phyloP scores from a whole-genome alignment of 352 stramenopile species.

The Hyaloperonospora brassicae region DNA sequence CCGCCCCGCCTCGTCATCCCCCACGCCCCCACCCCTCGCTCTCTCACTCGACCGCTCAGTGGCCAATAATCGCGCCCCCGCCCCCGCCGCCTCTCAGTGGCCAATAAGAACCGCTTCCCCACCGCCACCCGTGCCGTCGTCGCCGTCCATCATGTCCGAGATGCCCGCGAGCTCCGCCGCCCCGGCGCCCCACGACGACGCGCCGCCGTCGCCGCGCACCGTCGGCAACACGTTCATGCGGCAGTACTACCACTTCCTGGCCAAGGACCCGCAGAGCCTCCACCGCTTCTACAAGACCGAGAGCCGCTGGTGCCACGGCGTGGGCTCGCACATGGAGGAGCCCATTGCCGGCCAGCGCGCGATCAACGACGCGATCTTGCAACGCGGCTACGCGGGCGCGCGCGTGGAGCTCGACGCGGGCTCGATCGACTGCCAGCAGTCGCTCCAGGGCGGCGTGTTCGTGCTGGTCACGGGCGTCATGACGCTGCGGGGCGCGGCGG shows the following conservation, averaged over 20 bases:
- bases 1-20: too few relatives aligned
- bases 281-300: conserved; percentile 87
- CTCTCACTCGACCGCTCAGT: too few relatives aligned
- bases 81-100: too few relatives aligned
- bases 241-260: conserved; percentile 86
- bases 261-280: conserved; percentile 74
- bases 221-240: conserved; percentile 85
- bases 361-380: conserved; percentile 81
- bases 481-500: conserved; percentile 43
- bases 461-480: conserved; percentile 85
- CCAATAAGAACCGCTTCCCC: too few relatives aligned
- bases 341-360: conserved; percentile 63
- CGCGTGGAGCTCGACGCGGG: conserved; percentile 74
- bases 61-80: too few relatives aligned
- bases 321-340: conserved; percentile 76
- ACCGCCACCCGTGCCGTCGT: too few relatives aligned
- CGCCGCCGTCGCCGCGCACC: conserved; percentile 42
- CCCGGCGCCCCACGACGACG: conserved; percentile 24
- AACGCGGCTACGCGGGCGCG: conserved; percentile 63
- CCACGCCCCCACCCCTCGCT: too few relatives aligned
- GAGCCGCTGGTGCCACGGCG: conserved; percentile 70
- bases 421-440: conserved; percentile 83
- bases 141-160: conserved; percentile 33
- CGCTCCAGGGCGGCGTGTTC: conserved; percentile 58
- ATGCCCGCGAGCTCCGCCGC: conserved; percentile 16